phyloP scores from a whole-genome alignment of 352 stramenopile species.

The Blastocystis sp. region DNA sequence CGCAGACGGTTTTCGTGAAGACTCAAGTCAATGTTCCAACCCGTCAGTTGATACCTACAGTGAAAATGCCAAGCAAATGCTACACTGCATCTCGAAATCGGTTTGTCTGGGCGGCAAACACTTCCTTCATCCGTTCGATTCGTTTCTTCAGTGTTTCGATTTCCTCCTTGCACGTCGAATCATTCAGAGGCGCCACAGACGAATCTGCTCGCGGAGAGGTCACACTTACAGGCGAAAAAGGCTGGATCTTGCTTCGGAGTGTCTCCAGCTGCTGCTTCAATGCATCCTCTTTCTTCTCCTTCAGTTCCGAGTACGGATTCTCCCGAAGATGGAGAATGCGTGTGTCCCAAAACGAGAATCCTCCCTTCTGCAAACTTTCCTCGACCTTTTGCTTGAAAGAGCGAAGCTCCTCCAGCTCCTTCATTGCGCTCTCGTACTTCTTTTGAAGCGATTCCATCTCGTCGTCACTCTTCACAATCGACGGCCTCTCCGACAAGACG shows the following conservation, averaged over 20 bases:
- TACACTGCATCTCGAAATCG: constrained; percentile 49
- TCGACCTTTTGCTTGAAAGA: background rate
- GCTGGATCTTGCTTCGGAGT: too few species aligned
- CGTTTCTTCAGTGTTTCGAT: constrained; percentile 46
- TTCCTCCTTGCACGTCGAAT: background rate
- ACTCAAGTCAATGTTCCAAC: constrained; percentile 41
- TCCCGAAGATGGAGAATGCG: background rate
- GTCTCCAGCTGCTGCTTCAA: background rate
- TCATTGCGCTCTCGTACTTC: background rate
- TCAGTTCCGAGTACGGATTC: background rate
- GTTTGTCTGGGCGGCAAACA: constrained; percentile 41
- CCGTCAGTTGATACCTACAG: constrained; percentile 20
- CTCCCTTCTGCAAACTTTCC: background rate
- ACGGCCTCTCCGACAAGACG: background rate
- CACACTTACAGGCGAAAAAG: too few species aligned
- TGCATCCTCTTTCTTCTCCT: background rate
- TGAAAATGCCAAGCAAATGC: background rate
- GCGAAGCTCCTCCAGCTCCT: background rate
- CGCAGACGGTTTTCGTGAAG: constrained; percentile 17
- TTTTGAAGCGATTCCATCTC: background rate
- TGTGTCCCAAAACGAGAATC: background rate
- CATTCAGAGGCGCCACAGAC: background rate
- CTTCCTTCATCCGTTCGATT: constrained; percentile 41
- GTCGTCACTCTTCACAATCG: background rate
- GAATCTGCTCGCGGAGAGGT: background rate